Evolutionary conservation across 2,329 filamentous ascomycete genomes (phyloP), one percentile per base, ranked within the genome.

Genomic region (Proliferodiscus dingleyae): DNA sequence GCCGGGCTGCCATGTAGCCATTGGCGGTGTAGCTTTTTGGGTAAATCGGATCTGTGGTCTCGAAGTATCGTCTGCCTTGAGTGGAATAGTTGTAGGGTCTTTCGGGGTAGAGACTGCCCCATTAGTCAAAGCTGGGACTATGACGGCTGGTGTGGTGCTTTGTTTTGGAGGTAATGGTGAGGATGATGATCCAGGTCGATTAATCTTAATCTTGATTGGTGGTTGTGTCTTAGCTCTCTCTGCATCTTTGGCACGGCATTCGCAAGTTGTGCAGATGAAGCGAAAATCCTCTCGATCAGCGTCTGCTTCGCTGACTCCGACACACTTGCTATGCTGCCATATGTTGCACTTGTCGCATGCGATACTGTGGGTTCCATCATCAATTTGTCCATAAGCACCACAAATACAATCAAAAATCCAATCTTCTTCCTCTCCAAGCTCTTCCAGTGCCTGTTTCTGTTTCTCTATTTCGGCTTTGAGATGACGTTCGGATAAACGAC

Each of bases 321-420:
- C 78, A 62, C 93, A 98, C 59, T 86, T 88, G 72, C 89, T 95
- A 63, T 98, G 93, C 64, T 97, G 91, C 93, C 93, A 98, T 38
- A 95, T 84, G 62, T 85, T 94, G 71, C 93, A 98, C 55, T 76
- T 83, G 62, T 98, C 93, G 67, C 93, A 98, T 22, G 90, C 87
- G 53, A 98, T 83, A 63, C 89, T 95, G 63, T 95, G 90, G 6
- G 88, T 85, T 28, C 93, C 93, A 63, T 97, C 93, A 59, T 98
- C 93, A 48, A 96, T 87, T 57, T 94, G 85, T 18, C 93, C 93
- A 64, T 95, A 83, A 18, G 89, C 77, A 21, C 91, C 91, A 64
- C 93, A 98, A 21, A 87, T 77, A 63, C 93, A 98, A 63, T 98
- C 93, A 58, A 98, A 98, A 30, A 89, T 78, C 93, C 93, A 97